Base-by-base conservation (phyloP, 2,329 filamentous ascomycete genomes). In the Ceratocystis smalleyi region DNA sequence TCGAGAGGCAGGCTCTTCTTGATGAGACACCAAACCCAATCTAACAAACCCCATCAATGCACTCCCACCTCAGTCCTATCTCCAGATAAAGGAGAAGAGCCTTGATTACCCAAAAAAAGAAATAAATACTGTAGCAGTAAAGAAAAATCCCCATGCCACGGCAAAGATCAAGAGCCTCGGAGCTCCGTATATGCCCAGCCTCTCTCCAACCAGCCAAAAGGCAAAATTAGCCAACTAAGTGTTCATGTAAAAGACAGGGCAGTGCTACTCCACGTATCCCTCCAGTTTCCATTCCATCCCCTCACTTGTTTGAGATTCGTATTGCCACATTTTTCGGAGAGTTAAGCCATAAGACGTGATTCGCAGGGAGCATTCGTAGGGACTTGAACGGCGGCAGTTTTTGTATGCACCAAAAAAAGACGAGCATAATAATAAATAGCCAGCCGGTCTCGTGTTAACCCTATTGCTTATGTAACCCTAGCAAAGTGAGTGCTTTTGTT, bases 231-330 rank as follows among this genome's bases (percentile, higher is more conserved):
- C 27, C 15, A 32, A 8, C 17, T 57, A 17, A 57, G 2, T 40
- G 30, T 57, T 57, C 7, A 57, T 57, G 27, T 30, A 22, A 7
- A 27, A 35, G 6, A 57, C 17, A 57, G 54, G 27, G 27, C 24
- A 57, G 12, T 32, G 27, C 51, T 55, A 12, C 22, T 24, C 19
- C 24, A n/a, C n/a, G 45, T 54, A 7, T 19, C 54, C 27, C 22
- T 27, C 19, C 6, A 0, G 5, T 27, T 35, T 30, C 6, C 27
- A n/a, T n/a, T 6, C 27, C 15, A 27, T 57, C 7, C 27, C 54
- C 54, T 57, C 54, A n/a, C 17, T 40, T 57, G 54, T 57, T 57
- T 57, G 54, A 57, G 54, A 35, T 30, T 57, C 54, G 54, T 57
- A 57, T 57, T 22, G 54, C 54, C 27, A 35, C 54, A 57, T 57